Base-by-base conservation (phyloP, 805 yeast genomes). In the Ogataea allantospora region DNA sequence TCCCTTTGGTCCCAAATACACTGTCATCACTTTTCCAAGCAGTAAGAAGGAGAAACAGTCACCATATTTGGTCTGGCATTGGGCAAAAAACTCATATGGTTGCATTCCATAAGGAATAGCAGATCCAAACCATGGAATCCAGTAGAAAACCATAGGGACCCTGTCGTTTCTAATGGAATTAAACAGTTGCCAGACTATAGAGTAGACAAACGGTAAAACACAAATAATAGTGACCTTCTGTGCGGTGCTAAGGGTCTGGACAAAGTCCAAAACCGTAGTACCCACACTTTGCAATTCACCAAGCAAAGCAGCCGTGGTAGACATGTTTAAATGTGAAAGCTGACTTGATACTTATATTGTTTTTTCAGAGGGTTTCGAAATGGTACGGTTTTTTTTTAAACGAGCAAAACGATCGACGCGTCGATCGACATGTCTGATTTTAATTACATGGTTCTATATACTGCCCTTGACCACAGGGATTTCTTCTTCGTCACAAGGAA, bases 91-190 rank as follows among this genome's bases (percentile, higher is more conserved):
- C 43, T 78, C 86, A 60, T 89, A 93, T 12, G 99, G 99, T 47
- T 83, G 83, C 83, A 81, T 84, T 54, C 99, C 99, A 57, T 88
- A 93, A 5, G 75, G 66, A 28, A 85, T 76, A 26, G 97, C 95
- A 24, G 93, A 82, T 31, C 99, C 99, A 30, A 91, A 69, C 95
- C 97, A 88, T 20, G 99, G 99, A 44, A 93, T 70, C 83, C 88
- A 82, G 68, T 93, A 81, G 56, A 85, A 87, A 2, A 88, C 98
- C 48, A 91, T 58, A 3, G 99, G 99, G 8, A 79, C 95, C 39
- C 95, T 71, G 63, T 88, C 95, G 40, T 68, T 78, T 63, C 91
- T 73, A 34, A 83, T 60, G n/a, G 86, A 78, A 60, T 81, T 81
- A 10, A 75, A 53, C 3, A 81, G 63, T 62, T 84, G 93, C 81